Evolutionary conservation across 2,329 filamentous ascomycete species (phyloP).

Genomic region (Colletotrichum aenigma): DNA sequence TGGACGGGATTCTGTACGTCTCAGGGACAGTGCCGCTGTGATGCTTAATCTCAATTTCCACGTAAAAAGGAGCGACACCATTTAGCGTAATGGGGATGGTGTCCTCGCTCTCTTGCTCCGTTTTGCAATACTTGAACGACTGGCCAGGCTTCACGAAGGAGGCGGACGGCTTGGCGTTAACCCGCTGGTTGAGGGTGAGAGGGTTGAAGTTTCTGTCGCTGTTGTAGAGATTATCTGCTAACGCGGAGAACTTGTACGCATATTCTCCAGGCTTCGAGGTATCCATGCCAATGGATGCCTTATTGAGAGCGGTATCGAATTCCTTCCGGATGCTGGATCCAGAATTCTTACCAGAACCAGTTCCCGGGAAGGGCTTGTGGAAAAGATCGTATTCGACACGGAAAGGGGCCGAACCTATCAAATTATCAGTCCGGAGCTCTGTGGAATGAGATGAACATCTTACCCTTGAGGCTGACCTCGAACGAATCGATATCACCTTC

Average conservation of each 20-base stretch:
- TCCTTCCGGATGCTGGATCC: slow-evolving; percentile 51
- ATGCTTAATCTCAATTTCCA: slow-evolving; percentile 94
- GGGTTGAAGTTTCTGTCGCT: slow-evolving; percentile 70
- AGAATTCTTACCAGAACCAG: not conserved
- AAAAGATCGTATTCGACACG: slow-evolving; percentile 9
- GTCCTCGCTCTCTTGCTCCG: slow-evolving; percentile 82
- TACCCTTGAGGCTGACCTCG: slow-evolving; percentile 80
- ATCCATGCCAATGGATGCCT: slow-evolving; percentile 83
- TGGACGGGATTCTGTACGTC: slow-evolving; percentile 79
- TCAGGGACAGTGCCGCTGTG: slow-evolving; percentile 81
- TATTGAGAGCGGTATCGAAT: slow-evolving; percentile 77
- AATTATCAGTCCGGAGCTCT: slow-evolving; percentile 31
- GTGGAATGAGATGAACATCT: slow-evolving; percentile 26
- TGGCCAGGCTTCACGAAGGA: slow-evolving; percentile 85
- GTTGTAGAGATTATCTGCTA: slow-evolving; percentile 87
- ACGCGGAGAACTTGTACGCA: slow-evolving; percentile 81
- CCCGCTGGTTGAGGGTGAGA: slow-evolving; percentile 77
- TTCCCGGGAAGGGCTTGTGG: slow-evolving; percentile 34
- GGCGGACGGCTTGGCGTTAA: slow-evolving; percentile 83
- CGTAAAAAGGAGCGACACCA: slow-evolving; percentile 83
- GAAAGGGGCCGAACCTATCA: slow-evolving; percentile 77
- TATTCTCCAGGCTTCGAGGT: slow-evolving; percentile 83
- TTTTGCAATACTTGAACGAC: slow-evolving; percentile 93
- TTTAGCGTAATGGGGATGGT: slow-evolving; percentile 85
- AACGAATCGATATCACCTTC: slow-evolving; percentile 93